Base-by-base conservation (phyloP, 2,329 filamentous ascomycete genomes). In the Talaromyces sp. region DNA sequence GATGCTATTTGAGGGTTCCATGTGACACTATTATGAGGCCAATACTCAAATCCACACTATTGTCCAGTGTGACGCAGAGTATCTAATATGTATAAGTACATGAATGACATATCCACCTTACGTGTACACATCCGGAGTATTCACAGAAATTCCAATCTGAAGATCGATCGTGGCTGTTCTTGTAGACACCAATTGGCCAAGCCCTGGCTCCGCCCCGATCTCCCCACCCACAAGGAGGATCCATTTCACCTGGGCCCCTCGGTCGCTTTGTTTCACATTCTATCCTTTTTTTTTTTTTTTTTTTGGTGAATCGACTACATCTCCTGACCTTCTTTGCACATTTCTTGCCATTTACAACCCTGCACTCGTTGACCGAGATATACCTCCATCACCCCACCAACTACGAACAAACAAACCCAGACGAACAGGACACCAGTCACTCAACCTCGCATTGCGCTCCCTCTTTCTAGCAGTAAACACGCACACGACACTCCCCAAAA, bases 401-500 rank as follows among this genome's bases (percentile, higher is more conserved):
- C 1, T 22, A 49, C 22, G 22, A 31, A 50, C 45, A 10, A 50
- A 50, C 47, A 50, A 16, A 14, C 6, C 47, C 13, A 7, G 3
- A 49, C 45, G 22, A 27, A 16, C 6, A 41, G 14, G 14, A 7
- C 39, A 31, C 11, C 22, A 16, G 13, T 10, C 22, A 10, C 8
- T 10, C 14, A 33, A 19, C 4, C 31, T 19, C 50, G 49, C 49
- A 33, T 54, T 16, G n/a, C 50, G 27, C 31, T 54, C 16, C 24
- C 31, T 10, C 27, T 35, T 13, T 10, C 3, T 11, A 8, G 2
- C 10, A 31, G 39, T 45, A 39, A 43, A 43, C 19, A 14, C 39
- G n/a, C 41, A 69, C 62, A 66, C 73, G 73, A 71, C 56, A 59
- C 22, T 60, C 64, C 72, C 69, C 37, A 31, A 7, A 16, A 59